Percentiles rank a stretch among this genome's conserved stretches.
phyloP scores from a whole-genome alignment of 306 rosid genomes.

The Mimosa pudica region DNA sequence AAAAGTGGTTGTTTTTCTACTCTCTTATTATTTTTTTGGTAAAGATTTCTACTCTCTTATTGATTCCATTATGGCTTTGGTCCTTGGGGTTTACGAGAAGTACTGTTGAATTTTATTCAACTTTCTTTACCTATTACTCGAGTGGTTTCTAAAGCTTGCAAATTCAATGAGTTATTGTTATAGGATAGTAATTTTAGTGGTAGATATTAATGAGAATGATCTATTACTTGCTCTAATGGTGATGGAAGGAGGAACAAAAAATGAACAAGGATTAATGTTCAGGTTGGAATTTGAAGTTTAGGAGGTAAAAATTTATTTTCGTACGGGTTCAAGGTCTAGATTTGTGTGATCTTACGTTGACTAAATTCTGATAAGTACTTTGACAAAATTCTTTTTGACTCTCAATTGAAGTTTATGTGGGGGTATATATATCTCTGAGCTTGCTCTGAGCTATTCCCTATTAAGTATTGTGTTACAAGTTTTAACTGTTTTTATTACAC shows the following conservation, averaged over 20 bases:
- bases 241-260: background rate
- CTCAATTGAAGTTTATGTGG: background rate
- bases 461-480: background rate
- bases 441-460: conserved; percentile 8
- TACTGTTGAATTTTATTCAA: background rate
- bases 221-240: background rate
- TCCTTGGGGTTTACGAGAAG: background rate
- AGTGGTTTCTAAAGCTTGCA: background rate
- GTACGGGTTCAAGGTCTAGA: background rate
- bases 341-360: background rate
- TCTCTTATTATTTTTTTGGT: background rate
- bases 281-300: background rate
- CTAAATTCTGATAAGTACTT: background rate
- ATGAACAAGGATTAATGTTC: background rate
- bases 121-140: background rate
- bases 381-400: background rate
- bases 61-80: conserved; percentile 9
- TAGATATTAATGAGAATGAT: background rate
- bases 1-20: background rate
- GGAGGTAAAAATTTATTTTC: background rate
- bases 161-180: background rate
- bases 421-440: background rate
- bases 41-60: background rate
- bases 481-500: conserved; percentile 11
- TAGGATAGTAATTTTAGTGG: too few relatives aligned